Conservation (phyloP, 163 green algal genomes). For the Picocystis sp. region DNA sequence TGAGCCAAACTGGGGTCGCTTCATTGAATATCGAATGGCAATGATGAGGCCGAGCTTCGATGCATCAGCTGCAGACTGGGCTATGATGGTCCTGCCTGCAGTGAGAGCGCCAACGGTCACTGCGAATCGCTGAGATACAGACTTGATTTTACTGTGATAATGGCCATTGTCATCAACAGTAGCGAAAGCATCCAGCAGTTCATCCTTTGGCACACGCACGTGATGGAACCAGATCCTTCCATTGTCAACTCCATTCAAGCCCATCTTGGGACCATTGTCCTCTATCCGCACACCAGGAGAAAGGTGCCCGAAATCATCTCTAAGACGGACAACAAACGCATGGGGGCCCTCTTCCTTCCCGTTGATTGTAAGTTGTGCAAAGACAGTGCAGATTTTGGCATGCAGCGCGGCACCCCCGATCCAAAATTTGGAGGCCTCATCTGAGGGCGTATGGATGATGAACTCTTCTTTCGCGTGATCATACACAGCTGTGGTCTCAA, state of each 20-base stretch:
- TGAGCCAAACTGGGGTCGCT: constrained; percentile 58
- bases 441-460: constrained; percentile 58
- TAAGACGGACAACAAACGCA: constrained; percentile 75
- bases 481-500: constrained; percentile 59
- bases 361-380: constrained; percentile 33
- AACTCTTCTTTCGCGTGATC: constrained; percentile 39
- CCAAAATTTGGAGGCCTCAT: constrained; percentile 72
- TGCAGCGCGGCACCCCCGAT: constrained; percentile 80
- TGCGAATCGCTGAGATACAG: constrained; percentile 49
- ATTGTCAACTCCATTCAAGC: constrained; percentile 47
- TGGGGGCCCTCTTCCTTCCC: constrained; percentile 63
- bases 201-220: constrained; percentile 50
- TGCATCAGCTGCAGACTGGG: constrained; percentile 44
- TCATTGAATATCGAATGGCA: constrained; percentile 52
- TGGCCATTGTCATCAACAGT: constrained; percentile 30
- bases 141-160: not conserved
- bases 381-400: constrained; percentile 65
- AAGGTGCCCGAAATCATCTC: constrained; percentile 45
- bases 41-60: constrained; percentile 58
- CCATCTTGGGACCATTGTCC: constrained; percentile 67
- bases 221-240: constrained; percentile 66
- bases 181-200: constrained; percentile 55
- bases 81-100: constrained; percentile 59
- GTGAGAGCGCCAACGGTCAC: constrained; percentile 62
- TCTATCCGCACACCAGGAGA: constrained; percentile 59